A percentile compares a stretch with the other conserved stretches of the same genome.
These are phyloP conservation scores for Clonostachys chloroleuca DNA, from an alignment of 2,329 filamentous ascomycete genomes.

Conservation along the genomic window DNA sequence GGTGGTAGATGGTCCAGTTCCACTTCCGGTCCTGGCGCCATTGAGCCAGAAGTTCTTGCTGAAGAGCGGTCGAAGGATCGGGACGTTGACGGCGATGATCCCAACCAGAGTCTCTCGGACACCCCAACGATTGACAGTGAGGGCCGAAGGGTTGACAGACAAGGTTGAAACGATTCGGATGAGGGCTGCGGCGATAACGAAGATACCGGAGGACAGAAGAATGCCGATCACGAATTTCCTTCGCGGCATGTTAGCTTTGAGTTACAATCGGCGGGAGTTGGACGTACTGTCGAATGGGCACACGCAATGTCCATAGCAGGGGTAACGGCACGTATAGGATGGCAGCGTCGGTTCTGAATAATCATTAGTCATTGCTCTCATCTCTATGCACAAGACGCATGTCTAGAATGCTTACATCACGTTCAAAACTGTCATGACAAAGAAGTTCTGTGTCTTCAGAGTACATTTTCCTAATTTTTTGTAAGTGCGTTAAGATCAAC, in stretches of 20 bases:
- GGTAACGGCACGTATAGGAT: constrained; percentile 26
- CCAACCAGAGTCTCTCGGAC: constrained; percentile 7
- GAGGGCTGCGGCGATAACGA: constrained; percentile 9
- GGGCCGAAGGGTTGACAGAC: constrained; percentile 4
- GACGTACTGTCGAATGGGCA: constrained; percentile 1
- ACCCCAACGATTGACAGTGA: constrained; percentile 7
- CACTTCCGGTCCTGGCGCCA: too few relatives aligned
- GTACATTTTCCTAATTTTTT: constrained; percentile 8
- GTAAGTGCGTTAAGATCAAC: too few relatives aligned
- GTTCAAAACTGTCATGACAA: constrained; percentile 10
- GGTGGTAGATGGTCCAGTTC: too few relatives aligned
- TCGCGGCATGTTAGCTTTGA: neutral
- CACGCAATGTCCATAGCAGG: constrained; percentile 15
- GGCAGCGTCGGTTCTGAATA: constrained; percentile 21
- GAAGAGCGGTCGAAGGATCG: constrained; percentile 3
- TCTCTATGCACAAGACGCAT: neutral
- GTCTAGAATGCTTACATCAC: neutral
- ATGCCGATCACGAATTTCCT: constrained; percentile 6
- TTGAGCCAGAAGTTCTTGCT: constrained; percentile 1
- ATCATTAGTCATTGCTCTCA: neutral
- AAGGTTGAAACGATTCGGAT: constrained; percentile 8
- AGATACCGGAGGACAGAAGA: constrained; percentile 8
- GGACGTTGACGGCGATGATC: constrained; percentile 4
- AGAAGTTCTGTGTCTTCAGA: constrained; percentile 11
- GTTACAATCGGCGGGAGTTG: neutral